Conservation (phyloP, 164 flowering plant genomes). For the Litsea cubeba region DNA sequence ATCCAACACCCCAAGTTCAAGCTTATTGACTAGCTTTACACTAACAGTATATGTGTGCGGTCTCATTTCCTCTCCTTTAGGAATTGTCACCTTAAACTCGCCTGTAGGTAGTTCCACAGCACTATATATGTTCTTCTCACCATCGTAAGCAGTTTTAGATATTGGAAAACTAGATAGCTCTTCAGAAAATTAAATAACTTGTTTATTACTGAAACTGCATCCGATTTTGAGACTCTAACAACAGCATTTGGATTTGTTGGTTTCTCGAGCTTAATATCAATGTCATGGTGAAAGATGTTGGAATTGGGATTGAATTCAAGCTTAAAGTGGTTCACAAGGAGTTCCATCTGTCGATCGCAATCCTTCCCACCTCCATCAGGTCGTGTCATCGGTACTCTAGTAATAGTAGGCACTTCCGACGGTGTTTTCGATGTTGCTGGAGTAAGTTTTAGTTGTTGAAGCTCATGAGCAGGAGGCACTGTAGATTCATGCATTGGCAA, state of each 20-base stretch:
- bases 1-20: constrained; percentile 34
- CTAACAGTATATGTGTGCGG: constrained; percentile 23
- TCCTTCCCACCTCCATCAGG: constrained; percentile 45
- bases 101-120: constrained; percentile 45
- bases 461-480: not conserved
- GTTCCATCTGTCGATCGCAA: not conserved
- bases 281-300: constrained; percentile 38
- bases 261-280: constrained; percentile 30
- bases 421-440: not conserved
- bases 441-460: not conserved
- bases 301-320: constrained; percentile 27
- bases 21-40: constrained; percentile 39
- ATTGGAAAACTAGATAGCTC: constrained; percentile 21
- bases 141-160: constrained; percentile 50
- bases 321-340: constrained; percentile 50
- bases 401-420: not conserved
- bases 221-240: constrained; percentile 30
- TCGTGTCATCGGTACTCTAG: constrained; percentile 27
- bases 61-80: constrained; percentile 33
- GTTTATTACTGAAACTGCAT: constrained; percentile 23
- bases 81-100: constrained; percentile 30
- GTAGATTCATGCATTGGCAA: not conserved
- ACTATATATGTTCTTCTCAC: constrained; percentile 62
- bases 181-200: constrained; percentile 32
- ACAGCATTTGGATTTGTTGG: constrained; percentile 17